Evolutionary conservation across 179 eudicot species (phyloP).

Genomic region (Carnegiea gigantea): DNA sequence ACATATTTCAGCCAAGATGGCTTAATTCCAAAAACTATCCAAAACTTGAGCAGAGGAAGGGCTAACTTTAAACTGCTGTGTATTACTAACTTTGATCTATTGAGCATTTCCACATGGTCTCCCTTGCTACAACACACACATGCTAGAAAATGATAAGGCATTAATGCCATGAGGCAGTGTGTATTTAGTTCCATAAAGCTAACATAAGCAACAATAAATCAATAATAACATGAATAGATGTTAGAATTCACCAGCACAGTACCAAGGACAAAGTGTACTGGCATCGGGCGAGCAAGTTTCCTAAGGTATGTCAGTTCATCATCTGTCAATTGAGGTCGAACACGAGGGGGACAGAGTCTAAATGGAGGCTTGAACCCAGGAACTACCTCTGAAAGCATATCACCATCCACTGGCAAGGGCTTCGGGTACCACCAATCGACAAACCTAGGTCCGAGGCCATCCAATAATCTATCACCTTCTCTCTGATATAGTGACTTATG

Average conservation of each 20-base stretch:
- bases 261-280: slow-evolving; percentile 98
- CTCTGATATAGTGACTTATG: slow-evolving; percentile 67
- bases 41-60: background rate
- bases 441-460: slow-evolving; percentile 93
- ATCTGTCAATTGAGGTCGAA: slow-evolving; percentile 64
- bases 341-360: slow-evolving; percentile 67
- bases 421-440: slow-evolving; percentile 97
- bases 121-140: background rate
- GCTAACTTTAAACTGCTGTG: background rate
- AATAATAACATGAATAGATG: background rate
- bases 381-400: slow-evolving; percentile 79
- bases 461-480: slow-evolving; percentile 88
- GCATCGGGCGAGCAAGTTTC: slow-evolving; percentile 80
- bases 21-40: background rate
- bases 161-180: too few relatives aligned
- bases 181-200: too few relatives aligned
- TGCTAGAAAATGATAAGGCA: background rate
- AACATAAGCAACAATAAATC: background rate
- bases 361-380: slow-evolving; percentile 81
- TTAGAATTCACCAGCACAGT: slow-evolving; percentile 23
- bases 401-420: slow-evolving; percentile 95
- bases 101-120: too few relatives aligned
- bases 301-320: slow-evolving; percentile 87
- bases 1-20: background rate
- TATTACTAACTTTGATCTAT: too few relatives aligned